Base-by-base conservation (phyloP, 2,329 filamentous ascomycete species). In the Rutstroemia sp. region DNA sequence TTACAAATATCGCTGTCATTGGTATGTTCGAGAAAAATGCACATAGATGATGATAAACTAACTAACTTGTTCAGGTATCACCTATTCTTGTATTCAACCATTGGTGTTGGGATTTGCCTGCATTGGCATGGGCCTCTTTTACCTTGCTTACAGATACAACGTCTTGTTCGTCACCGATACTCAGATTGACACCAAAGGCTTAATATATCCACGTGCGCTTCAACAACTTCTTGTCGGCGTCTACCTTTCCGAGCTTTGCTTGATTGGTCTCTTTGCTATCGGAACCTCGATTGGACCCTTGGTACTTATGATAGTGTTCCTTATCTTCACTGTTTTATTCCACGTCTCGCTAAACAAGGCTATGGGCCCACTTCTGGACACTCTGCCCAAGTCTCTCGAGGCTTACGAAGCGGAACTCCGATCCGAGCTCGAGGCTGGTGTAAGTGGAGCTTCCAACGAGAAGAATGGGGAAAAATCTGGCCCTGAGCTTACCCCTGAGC, bases 91-190 rank as follows among this genome's bases (percentile, higher is more conserved):
- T 61, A 95, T 96, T 65, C 89, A 91, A 2, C 92, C 92, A 0
- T 75, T 96, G 10, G 85, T 96, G 54, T 78, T 96, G 50, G 82
- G 85, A 5, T 96, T 96, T 66, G 89, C 89, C 1, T 84, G 86
- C 1, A 77, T 89, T 41, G 91, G 89, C 27, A 80, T 96, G 58
- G 82, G 78, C 21, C 75, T 94, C 44, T 92, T 96, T 72, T 95
- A 95, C 69, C 75, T 92, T 52, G 88, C 91, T 48, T 96, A 90
- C 77, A 83, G 88, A 17, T 96, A 97, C 78, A 95, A 96, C 68
- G 73, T 97, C 55, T 79, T 96, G 50, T 96, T 89, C 70, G 90
- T 96, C 38, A 87, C 85, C 51, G 88, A 95, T 68, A 83, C 88
- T 8, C 75, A 82, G 58, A 85, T 95, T 66, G 91, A 96, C 68